Conservation (phyloP, 768 basidiomycete genomes). For the Lyophyllum decastes region DNA sequence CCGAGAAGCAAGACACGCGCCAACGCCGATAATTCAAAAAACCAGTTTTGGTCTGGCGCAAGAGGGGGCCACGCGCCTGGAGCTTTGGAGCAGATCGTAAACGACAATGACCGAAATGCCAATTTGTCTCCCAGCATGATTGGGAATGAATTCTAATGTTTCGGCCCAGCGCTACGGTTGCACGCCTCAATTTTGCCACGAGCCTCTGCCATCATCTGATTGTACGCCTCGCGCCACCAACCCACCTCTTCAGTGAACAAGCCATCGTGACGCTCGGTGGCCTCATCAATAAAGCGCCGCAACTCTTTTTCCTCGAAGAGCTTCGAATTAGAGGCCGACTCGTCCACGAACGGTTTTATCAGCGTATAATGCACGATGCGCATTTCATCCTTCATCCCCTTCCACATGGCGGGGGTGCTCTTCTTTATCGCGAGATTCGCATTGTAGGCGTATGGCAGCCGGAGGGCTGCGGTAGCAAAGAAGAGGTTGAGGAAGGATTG, state of each 20-base stretch:
- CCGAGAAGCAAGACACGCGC: too few relatives aligned
- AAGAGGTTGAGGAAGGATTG: constrained; percentile 42
- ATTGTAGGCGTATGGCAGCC: constrained; percentile 42
- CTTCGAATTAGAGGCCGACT: constrained; percentile 18
- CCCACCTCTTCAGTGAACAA: constrained; percentile 32
- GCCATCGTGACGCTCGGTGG: constrained; percentile 19
- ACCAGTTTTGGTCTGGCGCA: too few relatives aligned
- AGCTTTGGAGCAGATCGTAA: too few relatives aligned
- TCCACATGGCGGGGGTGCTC: constrained; percentile 33
- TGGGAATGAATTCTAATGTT: not conserved
- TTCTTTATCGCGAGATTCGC: constrained; percentile 40
- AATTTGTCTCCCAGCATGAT: not conserved
- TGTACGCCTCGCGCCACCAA: constrained; percentile 33
- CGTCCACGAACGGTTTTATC: constrained; percentile 25
- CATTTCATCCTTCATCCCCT: constrained; percentile 28
- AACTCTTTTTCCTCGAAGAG: constrained; percentile 25
- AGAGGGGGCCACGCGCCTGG: too few relatives aligned
- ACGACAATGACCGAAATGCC: too few relatives aligned
- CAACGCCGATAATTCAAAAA: too few relatives aligned
- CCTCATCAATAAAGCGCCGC: constrained; percentile 21
- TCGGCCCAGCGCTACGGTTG: not conserved
- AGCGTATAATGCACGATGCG: constrained; percentile 40
- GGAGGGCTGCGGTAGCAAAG: constrained; percentile 32
- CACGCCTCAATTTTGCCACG: constrained; percentile 6
- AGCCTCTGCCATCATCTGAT: constrained; percentile 22